Conservation (phyloP, 139 green algal genomes). For the Monoraphidium neglectum region DNA sequence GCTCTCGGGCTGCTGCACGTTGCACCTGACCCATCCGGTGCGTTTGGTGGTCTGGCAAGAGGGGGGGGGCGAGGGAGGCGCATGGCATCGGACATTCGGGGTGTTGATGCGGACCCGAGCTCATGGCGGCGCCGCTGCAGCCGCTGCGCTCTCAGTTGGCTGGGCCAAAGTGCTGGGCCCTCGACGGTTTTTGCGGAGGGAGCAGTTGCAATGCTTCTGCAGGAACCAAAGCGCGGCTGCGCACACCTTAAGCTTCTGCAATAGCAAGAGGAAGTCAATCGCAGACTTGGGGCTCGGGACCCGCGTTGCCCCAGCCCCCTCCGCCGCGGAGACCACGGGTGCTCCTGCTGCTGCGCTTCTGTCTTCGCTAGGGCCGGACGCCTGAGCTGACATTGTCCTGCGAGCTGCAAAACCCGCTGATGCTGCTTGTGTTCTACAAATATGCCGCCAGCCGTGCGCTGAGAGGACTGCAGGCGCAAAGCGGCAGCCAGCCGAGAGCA, state of each 20-base stretch:
- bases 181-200: no score
- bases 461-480: no score
- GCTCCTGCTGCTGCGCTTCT: no score
- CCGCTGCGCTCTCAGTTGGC: background rate
- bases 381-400: no score
- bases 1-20: conserved; percentile 80
- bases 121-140: background rate
- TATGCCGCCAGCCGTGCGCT: no score
- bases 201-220: no score
- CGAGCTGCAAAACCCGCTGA: no score
- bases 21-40: conserved; percentile 86
- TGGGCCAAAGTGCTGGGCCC: background rate
- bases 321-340: no score
- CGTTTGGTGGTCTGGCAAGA: conserved; percentile 77
- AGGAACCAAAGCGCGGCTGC: background rate
- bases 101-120: no score
- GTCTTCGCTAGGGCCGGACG: no score
- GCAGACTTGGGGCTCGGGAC: conserved; percentile 42
- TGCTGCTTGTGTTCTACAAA: no score
- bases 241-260: conserved; percentile 79
- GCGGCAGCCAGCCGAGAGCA: no score
- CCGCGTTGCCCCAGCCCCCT: background rate
- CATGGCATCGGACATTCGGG: background rate
- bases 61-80: background rate
- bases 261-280: conserved; percentile 73